These are phyloP conservation scores for Acephala macrosclerotiorum DNA, from an alignment of 2,329 filamentous ascomycete species.

Conservation along the genomic window DNA sequence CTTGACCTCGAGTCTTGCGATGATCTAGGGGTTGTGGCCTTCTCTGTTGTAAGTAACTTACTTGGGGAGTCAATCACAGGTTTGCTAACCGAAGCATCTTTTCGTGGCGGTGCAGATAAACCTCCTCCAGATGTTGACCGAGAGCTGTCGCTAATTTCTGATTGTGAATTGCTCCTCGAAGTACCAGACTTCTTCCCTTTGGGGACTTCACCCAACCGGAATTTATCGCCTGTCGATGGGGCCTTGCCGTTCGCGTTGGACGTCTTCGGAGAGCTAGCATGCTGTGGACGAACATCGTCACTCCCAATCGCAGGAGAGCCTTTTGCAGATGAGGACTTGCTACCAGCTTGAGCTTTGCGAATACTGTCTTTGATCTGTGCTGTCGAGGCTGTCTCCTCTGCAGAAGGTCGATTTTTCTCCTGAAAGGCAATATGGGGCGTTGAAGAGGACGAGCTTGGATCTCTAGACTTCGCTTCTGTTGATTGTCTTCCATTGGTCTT, in stretches of 20 bases:
- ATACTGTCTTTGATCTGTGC: conserved; percentile 56
- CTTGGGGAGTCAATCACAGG: conserved; percentile 38
- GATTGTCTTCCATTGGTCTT: conserved; percentile 51
- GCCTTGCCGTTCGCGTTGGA: conserved; percentile 45
- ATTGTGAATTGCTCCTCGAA: conserved; percentile 45
- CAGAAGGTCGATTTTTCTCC: conserved; percentile 76
- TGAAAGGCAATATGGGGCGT: conserved; percentile 94
- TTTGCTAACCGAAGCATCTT: conserved; percentile 32
- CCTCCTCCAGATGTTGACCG: conserved; percentile 47
- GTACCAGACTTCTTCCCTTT: conserved; percentile 63
- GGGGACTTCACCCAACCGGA: conserved; percentile 83
- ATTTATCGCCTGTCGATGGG: conserved; percentile 59
- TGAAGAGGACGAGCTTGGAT: conserved; percentile 58
- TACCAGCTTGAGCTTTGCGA: conserved; percentile 46
- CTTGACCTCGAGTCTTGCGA: conserved; percentile 66
- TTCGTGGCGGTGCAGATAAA: conserved; percentile 35
- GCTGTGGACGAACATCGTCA: conserved; percentile 42
- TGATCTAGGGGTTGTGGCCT: conserved; percentile 55
- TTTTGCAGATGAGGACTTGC: conserved; percentile 35
- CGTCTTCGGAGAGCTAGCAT: conserved; percentile 37
- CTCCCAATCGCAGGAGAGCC: conserved; percentile 34
- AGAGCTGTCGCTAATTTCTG: conserved; percentile 45
- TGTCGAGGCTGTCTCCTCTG: conserved; percentile 64
- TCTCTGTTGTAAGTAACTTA: conserved; percentile 43
- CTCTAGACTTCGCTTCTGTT: conserved; percentile 46